Conservation (phyloP, 495 filamentous ascomycete species). For the Pyronema domesticum region DNA sequence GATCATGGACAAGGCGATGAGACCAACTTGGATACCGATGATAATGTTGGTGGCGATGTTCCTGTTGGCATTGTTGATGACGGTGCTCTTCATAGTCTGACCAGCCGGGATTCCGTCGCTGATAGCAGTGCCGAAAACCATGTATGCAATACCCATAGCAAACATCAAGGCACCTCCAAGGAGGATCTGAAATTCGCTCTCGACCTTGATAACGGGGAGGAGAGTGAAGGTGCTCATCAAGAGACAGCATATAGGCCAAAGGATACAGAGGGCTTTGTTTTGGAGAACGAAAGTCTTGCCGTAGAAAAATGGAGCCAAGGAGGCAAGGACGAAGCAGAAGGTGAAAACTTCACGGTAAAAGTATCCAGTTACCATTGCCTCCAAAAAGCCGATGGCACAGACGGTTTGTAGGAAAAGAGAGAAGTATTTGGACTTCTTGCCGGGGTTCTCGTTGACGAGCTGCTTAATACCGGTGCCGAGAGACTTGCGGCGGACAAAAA, state of each 20-base stretch:
- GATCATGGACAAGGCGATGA: slow-evolving; percentile 64
- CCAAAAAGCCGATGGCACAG: slow-evolving; percentile 53
- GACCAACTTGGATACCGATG: slow-evolving; percentile 38
- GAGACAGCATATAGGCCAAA: slow-evolving; percentile 60
- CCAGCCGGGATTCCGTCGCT: slow-evolving; percentile 18
- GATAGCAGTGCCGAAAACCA: slow-evolving; percentile 62
- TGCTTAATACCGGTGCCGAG: slow-evolving; percentile 47
- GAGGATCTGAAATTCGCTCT: slow-evolving; percentile 50
- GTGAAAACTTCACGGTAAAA: slow-evolving; percentile 80
- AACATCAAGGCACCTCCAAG: slow-evolving; percentile 5
- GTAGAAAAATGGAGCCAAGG: slow-evolving; percentile 62
- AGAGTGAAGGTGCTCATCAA: slow-evolving; percentile 85
- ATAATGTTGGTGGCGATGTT: slow-evolving; percentile 3
- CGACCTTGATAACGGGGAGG: slow-evolving; percentile 68
- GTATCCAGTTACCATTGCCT: slow-evolving; percentile 80
- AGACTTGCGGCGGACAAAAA: slow-evolving; percentile 59
- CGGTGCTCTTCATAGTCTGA: background rate
- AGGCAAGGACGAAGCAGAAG: slow-evolving; percentile 52
- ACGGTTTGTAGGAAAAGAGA: slow-evolving; percentile 44
- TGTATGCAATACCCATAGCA: slow-evolving; percentile 52
- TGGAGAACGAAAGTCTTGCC: slow-evolving; percentile 50
- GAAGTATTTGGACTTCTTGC: slow-evolving; percentile 33
- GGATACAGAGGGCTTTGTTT: slow-evolving; percentile 43
- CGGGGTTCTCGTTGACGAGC: slow-evolving; percentile 49
- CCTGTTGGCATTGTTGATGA: background rate